These are phyloP conservation scores for Lophiotrema nucula DNA, from an alignment of 495 filamentous ascomycete genomes.

Conservation along the genomic window DNA sequence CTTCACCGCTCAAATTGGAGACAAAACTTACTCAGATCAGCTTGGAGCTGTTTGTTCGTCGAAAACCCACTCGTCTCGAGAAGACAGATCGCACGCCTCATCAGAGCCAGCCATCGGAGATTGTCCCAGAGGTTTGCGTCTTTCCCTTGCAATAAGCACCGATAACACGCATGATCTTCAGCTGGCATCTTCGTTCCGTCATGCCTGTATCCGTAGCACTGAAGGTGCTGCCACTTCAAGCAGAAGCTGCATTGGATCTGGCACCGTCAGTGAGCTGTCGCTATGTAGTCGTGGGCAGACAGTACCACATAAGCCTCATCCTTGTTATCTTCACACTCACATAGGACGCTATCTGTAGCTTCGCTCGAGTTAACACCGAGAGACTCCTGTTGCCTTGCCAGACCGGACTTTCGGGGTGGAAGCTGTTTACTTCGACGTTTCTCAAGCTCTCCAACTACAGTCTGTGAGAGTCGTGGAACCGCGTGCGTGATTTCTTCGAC, in stretches of 20 bases:
- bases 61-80: constrained; percentile 24
- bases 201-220: constrained; percentile 50
- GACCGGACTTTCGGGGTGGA: constrained; percentile 2
- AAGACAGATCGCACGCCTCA: constrained; percentile 38
- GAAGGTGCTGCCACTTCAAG: constrained; percentile 48
- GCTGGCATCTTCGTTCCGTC: constrained; percentile 39
- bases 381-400: neutral
- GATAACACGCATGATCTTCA: constrained; percentile 51
- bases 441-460: constrained; percentile 25
- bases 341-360: constrained; percentile 11
- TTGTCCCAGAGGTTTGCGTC: constrained; percentile 38
- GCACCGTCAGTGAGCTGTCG: neutral
- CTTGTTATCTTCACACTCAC: neutral
- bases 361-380: neutral
- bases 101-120: constrained; percentile 41
- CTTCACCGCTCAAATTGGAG: too few relatives aligned
- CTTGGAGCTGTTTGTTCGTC: constrained; percentile 25
- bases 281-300: neutral
- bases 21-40: constrained; percentile 32
- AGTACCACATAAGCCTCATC: constrained; percentile 49
- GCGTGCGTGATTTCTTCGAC: too few relatives aligned
- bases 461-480: constrained; percentile 21
- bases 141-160: constrained; percentile 47
- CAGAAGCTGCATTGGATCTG: constrained; percentile 51
- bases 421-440: constrained; percentile 16